These are phyloP conservation scores for Thinopyrum elongatum DNA, from an alignment of 176 grass and related monocot genomes.

Conservation along the genomic window DNA sequence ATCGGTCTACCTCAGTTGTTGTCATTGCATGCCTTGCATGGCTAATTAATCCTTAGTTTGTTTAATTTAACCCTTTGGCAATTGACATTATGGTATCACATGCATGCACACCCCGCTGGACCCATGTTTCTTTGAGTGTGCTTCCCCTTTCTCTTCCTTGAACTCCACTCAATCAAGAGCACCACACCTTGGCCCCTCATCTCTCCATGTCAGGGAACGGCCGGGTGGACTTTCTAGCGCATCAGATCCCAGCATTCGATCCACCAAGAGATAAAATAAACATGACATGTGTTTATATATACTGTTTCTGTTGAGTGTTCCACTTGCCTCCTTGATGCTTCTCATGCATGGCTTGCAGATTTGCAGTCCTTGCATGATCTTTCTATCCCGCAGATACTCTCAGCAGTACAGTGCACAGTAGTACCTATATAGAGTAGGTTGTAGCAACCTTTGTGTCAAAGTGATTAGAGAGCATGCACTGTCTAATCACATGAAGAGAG, in stretches of 20 bases:
- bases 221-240: conserved; percentile 45
- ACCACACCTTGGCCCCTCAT: neutral
- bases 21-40: conserved; percentile 22
- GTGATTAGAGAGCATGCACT: conserved; percentile 1
- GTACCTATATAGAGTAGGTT: neutral
- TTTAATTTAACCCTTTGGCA: neutral
- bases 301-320: conserved; percentile 1
- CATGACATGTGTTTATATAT: neutral
- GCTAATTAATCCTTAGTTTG: conserved; percentile 31
- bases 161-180: conserved; percentile 78
- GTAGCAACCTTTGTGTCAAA: neutral
- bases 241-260: conserved; percentile 40
- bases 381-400: neutral
- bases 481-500: conserved; percentile 14
- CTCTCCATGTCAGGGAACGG: neutral
- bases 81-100: conserved; percentile 40
- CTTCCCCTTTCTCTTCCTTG: conserved; percentile 54
- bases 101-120: conserved; percentile 19
- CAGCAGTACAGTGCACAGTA: neutral
- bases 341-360: neutral
- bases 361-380: neutral
- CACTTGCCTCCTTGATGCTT: conserved; percentile 18
- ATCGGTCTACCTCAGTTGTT: conserved; percentile 29
- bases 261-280: conserved; percentile 24
- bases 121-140: conserved; percentile 49